phyloP scores from a whole-genome alignment of 1,284 basidiomycete genomes.

The Fomitopsis palustris region DNA sequence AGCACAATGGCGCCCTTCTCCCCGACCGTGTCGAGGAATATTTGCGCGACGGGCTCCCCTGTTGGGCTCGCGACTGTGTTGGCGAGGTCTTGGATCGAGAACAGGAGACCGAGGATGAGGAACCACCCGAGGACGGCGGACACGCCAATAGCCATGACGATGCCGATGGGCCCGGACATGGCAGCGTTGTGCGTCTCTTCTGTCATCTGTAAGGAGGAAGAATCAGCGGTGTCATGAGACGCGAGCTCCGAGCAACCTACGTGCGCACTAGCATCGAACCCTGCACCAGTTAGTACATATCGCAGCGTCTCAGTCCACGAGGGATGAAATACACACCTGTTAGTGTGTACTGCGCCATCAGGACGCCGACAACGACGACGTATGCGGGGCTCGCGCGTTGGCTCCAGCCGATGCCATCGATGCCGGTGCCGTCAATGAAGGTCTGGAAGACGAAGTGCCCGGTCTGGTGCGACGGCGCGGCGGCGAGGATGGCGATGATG shows the following conservation, averaged over 20 bases:
- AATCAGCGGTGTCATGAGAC: neutral
- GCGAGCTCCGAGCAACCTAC: slow-evolving; percentile 32
- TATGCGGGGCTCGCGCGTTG: slow-evolving; percentile 65
- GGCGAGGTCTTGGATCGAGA: slow-evolving; percentile 71
- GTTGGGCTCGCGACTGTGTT: slow-evolving; percentile 48
- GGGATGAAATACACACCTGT: slow-evolving; percentile 40
- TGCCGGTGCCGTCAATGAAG: slow-evolving; percentile 69
- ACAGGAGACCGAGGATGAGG: slow-evolving; percentile 66
- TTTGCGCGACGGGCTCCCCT: slow-evolving; percentile 72
- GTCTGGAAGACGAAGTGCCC: slow-evolving; percentile 65
- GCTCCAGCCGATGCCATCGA: slow-evolving; percentile 60
- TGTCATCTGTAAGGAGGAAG: slow-evolving; percentile 51
- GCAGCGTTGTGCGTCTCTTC: slow-evolving; percentile 78
- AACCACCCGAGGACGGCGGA: slow-evolving; percentile 71
- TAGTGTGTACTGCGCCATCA: slow-evolving; percentile 71
- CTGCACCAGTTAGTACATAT: slow-evolving; percentile 25
- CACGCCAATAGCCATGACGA: slow-evolving; percentile 73
- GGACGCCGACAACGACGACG: slow-evolving; percentile 64
- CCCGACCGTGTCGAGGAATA: slow-evolving; percentile 73
- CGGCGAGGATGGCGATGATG: slow-evolving; percentile 63
- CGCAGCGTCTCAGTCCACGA: neutral
- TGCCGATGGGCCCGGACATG: slow-evolving; percentile 62
- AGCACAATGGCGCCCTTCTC: slow-evolving; percentile 66
- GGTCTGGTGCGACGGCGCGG: slow-evolving; percentile 66
- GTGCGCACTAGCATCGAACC: slow-evolving; percentile 71